phyloP scores from a whole-genome alignment of 768 basidiomycete genomes.

The Leccinum olivaceopallidum region DNA sequence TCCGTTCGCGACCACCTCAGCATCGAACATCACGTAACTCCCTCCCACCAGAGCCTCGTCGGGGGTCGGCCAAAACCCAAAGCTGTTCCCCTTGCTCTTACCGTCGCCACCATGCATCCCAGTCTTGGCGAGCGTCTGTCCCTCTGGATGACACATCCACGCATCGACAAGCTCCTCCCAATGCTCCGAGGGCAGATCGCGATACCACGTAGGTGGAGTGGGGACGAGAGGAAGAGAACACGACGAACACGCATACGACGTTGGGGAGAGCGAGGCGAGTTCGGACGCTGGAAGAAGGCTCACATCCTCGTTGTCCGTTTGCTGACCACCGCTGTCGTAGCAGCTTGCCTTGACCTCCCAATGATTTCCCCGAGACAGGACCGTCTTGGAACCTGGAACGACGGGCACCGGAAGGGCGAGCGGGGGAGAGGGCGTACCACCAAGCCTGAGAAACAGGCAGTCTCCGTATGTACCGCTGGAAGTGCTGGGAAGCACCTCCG shows the following conservation, averaged over 20 bases:
- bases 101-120: conserved; percentile 29
- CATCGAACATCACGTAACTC: conserved; percentile 82
- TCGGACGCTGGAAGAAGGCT: conserved; percentile 70
- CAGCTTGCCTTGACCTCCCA: conserved; percentile 69
- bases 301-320: conserved; percentile 31
- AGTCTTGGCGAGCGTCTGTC: conserved; percentile 66
- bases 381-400: conserved; percentile 58
- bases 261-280: conserved; percentile 53
- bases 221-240: conserved; percentile 75
- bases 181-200: conserved; percentile 92
- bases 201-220: conserved; percentile 55
- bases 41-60: conserved; percentile 85
- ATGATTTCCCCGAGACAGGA: conserved; percentile 55
- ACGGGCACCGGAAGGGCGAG: conserved; percentile 58
- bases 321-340: conserved; percentile 26
- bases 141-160: conserved; percentile 96
- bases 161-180: conserved; percentile 98
- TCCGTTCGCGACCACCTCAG: conserved; percentile 48
- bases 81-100: conserved; percentile 26
- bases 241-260: conserved; percentile 72
- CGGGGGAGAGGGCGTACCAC: conserved; percentile 54
- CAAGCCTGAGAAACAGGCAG: conserved; percentile 62
- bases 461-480: conserved; percentile 45
- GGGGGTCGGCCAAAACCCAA: conserved; percentile 77
- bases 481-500: conserved; percentile 60